Evolutionary conservation across 179 eudicot species (phyloP).

Genomic region (Heliamphora pulchella): DNA sequence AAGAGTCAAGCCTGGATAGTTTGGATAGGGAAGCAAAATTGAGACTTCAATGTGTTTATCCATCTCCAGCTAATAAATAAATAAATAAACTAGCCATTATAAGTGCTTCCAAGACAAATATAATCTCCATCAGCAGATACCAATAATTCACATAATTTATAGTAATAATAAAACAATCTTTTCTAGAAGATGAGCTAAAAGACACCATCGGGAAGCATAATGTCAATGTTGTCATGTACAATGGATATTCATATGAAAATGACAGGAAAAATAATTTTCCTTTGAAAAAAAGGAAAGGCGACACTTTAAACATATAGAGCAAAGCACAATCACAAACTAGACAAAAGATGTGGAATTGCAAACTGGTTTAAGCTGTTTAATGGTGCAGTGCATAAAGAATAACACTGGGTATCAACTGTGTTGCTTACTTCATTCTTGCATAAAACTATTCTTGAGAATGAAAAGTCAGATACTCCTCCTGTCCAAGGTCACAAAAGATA

Average conservation of each 20-base stretch:
- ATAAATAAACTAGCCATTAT: neutral
- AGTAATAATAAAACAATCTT: neutral
- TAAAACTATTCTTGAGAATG: too few species aligned
- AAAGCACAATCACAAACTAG: too few species aligned
- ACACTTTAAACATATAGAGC: neutral
- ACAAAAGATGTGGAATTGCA: too few species aligned
- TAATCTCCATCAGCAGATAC: neutral
- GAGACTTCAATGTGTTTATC: neutral
- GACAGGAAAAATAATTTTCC: neutral
- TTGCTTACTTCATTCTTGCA: too few species aligned
- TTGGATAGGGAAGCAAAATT: neutral
- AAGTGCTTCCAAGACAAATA: neutral
- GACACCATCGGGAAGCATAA: neutral
- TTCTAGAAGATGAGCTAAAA: neutral
- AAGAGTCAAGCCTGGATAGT: neutral
- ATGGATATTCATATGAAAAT: neutral
- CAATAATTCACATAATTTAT: neutral
- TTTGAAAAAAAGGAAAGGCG: neutral
- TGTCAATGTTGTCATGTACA: neutral
- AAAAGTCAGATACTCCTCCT: too few species aligned
- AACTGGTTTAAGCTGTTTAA: too few species aligned
- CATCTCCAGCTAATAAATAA: neutral
- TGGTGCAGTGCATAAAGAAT: too few species aligned
- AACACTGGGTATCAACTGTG: too few species aligned
- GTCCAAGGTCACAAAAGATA: too few species aligned